Evolutionary conservation across 2,329 filamentous ascomycete species (phyloP).

Genomic region (Boeremia exigua): DNA sequence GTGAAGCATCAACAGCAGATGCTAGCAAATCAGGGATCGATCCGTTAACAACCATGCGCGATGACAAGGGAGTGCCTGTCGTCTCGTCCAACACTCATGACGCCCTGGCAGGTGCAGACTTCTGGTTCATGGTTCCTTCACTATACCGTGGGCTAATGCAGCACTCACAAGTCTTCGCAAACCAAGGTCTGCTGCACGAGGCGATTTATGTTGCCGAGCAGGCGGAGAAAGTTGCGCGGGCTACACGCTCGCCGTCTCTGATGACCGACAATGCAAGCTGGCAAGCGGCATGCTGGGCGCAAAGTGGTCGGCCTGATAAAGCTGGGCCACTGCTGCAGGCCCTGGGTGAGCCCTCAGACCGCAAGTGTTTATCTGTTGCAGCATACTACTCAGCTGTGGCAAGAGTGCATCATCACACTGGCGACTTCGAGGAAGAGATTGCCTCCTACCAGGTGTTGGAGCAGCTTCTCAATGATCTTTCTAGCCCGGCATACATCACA

Average conservation of each 20-base stretch:
- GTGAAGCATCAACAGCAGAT: conserved; percentile 26
- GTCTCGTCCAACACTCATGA: conserved; percentile 54
- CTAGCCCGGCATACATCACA: conserved; percentile 40
- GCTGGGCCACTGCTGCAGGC: conserved; percentile 61
- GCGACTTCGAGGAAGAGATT: conserved; percentile 56
- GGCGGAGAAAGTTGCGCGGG: conserved; percentile 75
- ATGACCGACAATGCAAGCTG: conserved; percentile 53
- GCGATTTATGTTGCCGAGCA: conserved; percentile 88
- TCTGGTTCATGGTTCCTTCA: conserved; percentile 79
- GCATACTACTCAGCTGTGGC: conserved; percentile 59
- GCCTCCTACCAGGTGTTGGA: conserved; percentile 58
- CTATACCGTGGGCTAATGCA: conserved; percentile 75
- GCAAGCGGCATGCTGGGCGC: conserved; percentile 57
- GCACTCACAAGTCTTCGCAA: conserved; percentile 78
- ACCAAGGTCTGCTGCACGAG: conserved; percentile 86
- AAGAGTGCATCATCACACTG: conserved; percentile 55
- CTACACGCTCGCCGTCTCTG: conserved; percentile 67
- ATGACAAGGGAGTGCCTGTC: conserved; percentile 37
- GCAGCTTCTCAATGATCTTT: conserved; percentile 52
- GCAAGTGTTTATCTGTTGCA: conserved; percentile 59
- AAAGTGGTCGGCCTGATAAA: conserved; percentile 57
- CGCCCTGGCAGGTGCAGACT: conserved; percentile 65
- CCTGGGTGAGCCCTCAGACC: conserved; percentile 50
- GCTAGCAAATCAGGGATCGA: conserved; percentile 30
- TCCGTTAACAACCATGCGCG: conserved; percentile 37